phyloP scores from a whole-genome alignment of 2,329 filamentous ascomycete species.

The Dactylellina haptotyla region DNA sequence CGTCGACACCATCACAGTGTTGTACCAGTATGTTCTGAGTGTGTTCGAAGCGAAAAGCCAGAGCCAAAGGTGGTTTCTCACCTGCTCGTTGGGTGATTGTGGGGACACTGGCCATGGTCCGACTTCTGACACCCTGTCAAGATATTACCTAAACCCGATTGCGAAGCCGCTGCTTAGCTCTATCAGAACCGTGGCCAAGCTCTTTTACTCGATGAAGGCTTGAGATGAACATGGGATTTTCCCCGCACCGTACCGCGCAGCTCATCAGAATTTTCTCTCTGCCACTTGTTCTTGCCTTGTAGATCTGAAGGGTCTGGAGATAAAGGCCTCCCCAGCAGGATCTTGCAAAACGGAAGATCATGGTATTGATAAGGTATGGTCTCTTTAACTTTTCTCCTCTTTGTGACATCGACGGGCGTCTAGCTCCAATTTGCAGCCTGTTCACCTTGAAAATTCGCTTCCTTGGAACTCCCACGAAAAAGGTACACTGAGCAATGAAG shows the following conservation, averaged over 20 bases:
- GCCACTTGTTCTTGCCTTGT: too few relatives aligned
- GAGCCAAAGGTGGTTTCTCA: background rate
- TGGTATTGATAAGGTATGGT: conserved; percentile 28
- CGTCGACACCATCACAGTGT: conserved; percentile 36
- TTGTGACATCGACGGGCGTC: conserved; percentile 29
- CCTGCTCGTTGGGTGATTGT: background rate
- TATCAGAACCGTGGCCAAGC: background rate
- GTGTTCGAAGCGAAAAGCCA: conserved; percentile 23
- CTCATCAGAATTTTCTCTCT: background rate
- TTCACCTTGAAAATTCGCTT: too few relatives aligned
- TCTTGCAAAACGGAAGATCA: conserved; percentile 28
- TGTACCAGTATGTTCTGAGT: conserved; percentile 21
- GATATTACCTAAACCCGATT: conserved; percentile 48
- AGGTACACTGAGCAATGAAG: background rate
- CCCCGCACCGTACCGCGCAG: conserved; percentile 16
- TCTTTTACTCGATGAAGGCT: background rate
- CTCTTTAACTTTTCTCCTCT: background rate
- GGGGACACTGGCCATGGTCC: background rate
- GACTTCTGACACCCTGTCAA: conserved; percentile 49
- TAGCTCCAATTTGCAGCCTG: conserved; percentile 14
- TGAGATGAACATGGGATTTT: conserved; percentile 3
- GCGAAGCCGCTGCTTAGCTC: conserved; percentile 12
- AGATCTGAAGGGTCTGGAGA: conserved; percentile 11
- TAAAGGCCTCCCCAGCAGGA: conserved; percentile 6
- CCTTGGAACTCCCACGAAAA: background rate